Evolutionary conservation across 805 yeast genomes (phyloP).

Genomic region (Myxozyma neglecta): DNA sequence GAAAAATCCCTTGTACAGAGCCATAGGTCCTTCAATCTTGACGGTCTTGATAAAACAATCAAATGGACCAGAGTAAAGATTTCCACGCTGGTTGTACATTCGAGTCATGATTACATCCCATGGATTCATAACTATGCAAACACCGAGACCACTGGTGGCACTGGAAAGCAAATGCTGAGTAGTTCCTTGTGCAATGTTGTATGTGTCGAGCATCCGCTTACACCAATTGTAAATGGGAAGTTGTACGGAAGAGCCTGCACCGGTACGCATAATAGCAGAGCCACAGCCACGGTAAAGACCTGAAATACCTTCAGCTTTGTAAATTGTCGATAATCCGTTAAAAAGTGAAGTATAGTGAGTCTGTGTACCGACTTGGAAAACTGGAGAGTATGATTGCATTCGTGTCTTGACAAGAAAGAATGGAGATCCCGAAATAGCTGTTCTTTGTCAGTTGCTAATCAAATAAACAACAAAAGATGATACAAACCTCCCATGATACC

Average conservation of each 20-base stretch:
- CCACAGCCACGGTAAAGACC: constrained; percentile 91
- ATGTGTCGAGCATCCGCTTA: constrained; percentile 59
- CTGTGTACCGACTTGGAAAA: constrained; percentile 80
- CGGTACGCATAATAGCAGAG: constrained; percentile 92
- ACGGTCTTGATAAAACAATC: constrained; percentile 89
- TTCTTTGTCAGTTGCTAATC: not conserved
- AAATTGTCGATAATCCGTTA: constrained; percentile 68
- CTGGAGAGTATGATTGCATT: constrained; percentile 86
- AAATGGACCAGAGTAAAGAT: constrained; percentile 78
- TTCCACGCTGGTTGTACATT: constrained; percentile 82
- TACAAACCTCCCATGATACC: constrained; percentile 58
- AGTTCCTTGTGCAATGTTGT: constrained; percentile 62
- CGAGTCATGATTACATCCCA: constrained; percentile 95
- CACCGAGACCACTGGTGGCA: constrained; percentile 84
- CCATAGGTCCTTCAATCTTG: constrained; percentile 75
- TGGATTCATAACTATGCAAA: constrained; percentile 94
- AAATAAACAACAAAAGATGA: not conserved
- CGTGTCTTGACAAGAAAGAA: constrained; percentile 89
- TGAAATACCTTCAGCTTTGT: constrained; percentile 63
- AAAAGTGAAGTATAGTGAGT: constrained; percentile 73
- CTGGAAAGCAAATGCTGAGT: constrained; percentile 70
- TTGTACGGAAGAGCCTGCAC: constrained; percentile 94
- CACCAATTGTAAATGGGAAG: constrained; percentile 83
- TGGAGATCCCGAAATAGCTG: constrained; percentile 65
- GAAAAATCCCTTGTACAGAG: constrained; percentile 91